Evolutionary conservation across 306 rosid species (phyloP).

Genomic region (Hippophae rhamnoides): DNA sequence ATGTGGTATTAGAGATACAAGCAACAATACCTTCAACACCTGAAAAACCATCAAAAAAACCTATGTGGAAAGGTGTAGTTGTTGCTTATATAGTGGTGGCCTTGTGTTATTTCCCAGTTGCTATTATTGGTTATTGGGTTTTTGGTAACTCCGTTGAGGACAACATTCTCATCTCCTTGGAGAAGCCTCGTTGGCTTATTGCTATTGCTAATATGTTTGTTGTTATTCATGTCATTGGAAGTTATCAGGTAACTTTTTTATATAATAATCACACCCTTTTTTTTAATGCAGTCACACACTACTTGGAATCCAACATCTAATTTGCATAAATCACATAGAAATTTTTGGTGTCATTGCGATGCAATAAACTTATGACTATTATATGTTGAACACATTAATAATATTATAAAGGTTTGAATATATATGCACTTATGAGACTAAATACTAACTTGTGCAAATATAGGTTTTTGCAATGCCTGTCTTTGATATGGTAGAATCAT

Average conservation of each 20-base stretch:
- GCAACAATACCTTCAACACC: constrained; percentile 40
- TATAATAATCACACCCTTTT: no score
- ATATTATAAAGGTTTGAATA: no score
- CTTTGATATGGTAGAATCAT: constrained; percentile 27
- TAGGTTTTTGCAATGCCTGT: constrained; percentile 35
- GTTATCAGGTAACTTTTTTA: constrained; percentile 19
- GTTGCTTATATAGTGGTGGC: constrained; percentile 30
- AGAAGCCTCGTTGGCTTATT: constrained; percentile 31
- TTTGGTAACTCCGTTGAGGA: constrained; percentile 30
- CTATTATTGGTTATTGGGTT: constrained; percentile 27
- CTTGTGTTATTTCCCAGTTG: constrained; percentile 34
- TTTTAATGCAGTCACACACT: neutral
- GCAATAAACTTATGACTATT: no score
- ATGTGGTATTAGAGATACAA: constrained; percentile 37
- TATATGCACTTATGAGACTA: neutral
- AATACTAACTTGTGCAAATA: neutral
- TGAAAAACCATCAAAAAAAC: constrained; percentile 22
- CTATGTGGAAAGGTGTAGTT: constrained; percentile 34
- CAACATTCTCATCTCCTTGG: constrained; percentile 27
- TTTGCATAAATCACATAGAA: no score
- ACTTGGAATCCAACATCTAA: no score
- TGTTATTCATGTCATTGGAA: constrained; percentile 37
- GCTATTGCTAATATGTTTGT: constrained; percentile 25
- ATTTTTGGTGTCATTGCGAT: no score
- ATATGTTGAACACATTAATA: no score